These are phyloP conservation scores for Solanum raphanifolium DNA, from an alignment of 257 asterid species.

Conservation along the genomic window DNA sequence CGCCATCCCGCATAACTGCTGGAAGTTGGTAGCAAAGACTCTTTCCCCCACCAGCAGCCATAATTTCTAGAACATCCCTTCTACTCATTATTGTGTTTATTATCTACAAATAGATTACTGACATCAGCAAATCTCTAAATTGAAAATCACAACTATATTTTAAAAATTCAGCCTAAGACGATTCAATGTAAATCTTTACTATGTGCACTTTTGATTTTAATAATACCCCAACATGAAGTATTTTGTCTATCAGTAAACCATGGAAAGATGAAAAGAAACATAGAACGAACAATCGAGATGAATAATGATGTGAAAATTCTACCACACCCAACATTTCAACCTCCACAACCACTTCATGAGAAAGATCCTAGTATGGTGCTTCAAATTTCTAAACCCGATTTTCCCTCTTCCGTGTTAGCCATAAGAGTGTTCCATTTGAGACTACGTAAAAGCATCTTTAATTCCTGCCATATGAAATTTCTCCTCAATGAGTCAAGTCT, in stretches of 20 bases:
- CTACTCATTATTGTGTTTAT: conserved; percentile 77
- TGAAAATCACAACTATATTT: background rate
- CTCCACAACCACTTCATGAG: background rate
- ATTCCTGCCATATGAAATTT: background rate
- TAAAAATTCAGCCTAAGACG: background rate
- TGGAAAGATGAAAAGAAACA: background rate
- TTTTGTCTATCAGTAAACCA: background rate
- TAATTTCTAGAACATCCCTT: conserved; percentile 84
- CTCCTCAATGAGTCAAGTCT: background rate
- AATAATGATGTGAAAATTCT: background rate
- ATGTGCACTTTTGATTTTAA: background rate
- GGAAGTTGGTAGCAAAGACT: conserved; percentile 99
- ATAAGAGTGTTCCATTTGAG: background rate
- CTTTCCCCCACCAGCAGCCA: conserved; percentile 99
- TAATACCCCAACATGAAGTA: background rate
- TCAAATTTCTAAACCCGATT: background rate
- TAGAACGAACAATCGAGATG: background rate
- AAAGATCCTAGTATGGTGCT: background rate
- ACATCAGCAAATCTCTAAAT: background rate
- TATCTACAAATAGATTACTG: conserved; percentile 33
- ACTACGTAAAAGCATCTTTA: background rate
- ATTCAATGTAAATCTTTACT: background rate
- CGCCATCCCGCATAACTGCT: conserved; percentile 69
- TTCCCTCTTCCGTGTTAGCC: background rate
- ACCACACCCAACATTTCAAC: background rate